Evolutionary conservation across 192 early-diverging fungal genomes (phyloP).

Genomic region (Podila clonocystis): DNA sequence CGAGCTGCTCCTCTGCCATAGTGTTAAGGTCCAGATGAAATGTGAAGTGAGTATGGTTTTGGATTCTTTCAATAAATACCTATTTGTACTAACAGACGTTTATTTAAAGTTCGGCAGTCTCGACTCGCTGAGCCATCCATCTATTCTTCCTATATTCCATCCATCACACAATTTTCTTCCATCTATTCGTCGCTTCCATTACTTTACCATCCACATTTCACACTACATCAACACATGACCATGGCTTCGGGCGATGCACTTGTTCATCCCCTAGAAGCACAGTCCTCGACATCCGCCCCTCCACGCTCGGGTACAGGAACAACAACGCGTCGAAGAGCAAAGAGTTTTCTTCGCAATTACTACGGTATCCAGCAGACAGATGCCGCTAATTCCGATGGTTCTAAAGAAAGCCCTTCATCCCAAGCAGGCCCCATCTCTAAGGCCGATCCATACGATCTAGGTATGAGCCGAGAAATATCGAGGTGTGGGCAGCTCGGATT

Average conservation of each 20-base stretch:
- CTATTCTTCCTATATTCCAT: neutral
- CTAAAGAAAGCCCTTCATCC: conserved; percentile 17
- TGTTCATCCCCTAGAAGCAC: conserved; percentile 12
- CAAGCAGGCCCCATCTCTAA: conserved; percentile 52
- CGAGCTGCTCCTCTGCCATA: conserved; percentile 54
- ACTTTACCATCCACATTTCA: conserved; percentile 8
- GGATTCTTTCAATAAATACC: neutral
- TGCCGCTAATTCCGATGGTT: conserved; percentile 19
- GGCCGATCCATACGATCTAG: conserved; percentile 76
- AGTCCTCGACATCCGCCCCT: neutral
- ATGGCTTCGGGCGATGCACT: conserved; percentile 11
- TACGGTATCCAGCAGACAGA: conserved; percentile 53
- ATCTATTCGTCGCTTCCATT: neutral
- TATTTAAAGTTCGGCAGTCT: neutral
- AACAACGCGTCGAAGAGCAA: conserved; percentile 45
- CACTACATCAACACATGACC: neutral
- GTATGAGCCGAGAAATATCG: conserved; percentile 36
- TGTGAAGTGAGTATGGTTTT: neutral
- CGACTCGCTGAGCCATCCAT: neutral
- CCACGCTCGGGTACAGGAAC: neutral
- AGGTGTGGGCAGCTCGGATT: too few species aligned
- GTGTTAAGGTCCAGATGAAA: neutral
- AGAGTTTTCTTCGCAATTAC: conserved; percentile 65
- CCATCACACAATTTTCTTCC: too few species aligned
- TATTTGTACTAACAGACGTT: neutral